Conservation (phyloP, 345 rosid species). For the Crucihimalaya himalaica region DNA sequence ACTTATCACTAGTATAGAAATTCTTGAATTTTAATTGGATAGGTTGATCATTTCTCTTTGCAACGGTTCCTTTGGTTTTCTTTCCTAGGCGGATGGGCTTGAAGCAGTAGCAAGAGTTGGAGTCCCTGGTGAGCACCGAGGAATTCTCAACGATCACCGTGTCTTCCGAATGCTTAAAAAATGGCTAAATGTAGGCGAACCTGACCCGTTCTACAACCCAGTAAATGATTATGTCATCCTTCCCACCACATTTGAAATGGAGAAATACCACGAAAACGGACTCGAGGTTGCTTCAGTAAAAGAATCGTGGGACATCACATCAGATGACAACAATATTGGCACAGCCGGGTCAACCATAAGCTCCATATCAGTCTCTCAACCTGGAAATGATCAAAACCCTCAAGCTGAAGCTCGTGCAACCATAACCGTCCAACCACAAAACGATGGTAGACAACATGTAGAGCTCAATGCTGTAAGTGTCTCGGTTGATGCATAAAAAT, state of each 20-base stretch:
- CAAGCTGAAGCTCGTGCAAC: constrained; percentile 69
- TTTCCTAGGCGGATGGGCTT: constrained; percentile 84
- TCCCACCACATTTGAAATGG: constrained; percentile 70
- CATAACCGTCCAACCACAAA: constrained; percentile 50
- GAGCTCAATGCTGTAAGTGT: constrained; percentile 77
- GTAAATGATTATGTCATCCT: constrained; percentile 82
- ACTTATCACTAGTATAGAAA: background rate
- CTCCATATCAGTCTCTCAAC: constrained; percentile 60
- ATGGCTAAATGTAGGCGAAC: constrained; percentile 84
- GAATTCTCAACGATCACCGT: constrained; percentile 84
- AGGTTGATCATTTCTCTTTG: background rate
- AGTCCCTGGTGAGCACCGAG: constrained; percentile 92
- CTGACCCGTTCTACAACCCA: constrained; percentile 90
- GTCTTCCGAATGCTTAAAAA: constrained; percentile 81
- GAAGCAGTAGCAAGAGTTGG: constrained; percentile 93
- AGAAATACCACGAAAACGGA: constrained; percentile 61
- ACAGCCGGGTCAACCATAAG: constrained; percentile 42
- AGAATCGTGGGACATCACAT: constrained; percentile 87
- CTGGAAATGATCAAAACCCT: constrained; percentile 39
- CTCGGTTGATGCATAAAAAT: constrained; percentile 50
- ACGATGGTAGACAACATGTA: constrained; percentile 67
- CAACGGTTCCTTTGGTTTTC: background rate
- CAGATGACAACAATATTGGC: constrained; percentile 44
- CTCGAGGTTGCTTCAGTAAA: constrained; percentile 72
- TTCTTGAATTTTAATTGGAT: background rate